Percentiles rank a stretch among this genome's conserved stretches.
Conservation (phyloP, 2,329 filamentous ascomycete genomes). For the Aureobasidium pullulans region DNA sequence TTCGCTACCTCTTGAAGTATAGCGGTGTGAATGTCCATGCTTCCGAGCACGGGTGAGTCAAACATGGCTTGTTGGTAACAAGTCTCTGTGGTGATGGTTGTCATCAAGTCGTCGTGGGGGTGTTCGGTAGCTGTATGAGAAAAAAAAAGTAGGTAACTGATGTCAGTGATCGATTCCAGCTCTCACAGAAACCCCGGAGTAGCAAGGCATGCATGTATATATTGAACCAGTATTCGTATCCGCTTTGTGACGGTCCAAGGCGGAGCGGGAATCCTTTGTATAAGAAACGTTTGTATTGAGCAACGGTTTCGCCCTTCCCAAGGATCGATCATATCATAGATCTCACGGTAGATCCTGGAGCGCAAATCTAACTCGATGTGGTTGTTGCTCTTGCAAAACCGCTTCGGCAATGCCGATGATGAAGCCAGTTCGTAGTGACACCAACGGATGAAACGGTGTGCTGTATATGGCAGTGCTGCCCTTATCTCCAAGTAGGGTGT, state of each 20-base stretch:
- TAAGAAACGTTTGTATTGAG: conserved; percentile 9
- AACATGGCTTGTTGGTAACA: background rate
- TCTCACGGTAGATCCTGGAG: background rate
- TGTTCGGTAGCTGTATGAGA: background rate
- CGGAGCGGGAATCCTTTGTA: background rate
- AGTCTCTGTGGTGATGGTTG: background rate
- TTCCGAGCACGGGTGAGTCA: background rate
- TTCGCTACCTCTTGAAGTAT: background rate
- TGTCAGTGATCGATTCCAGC: background rate
- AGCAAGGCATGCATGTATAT: background rate
- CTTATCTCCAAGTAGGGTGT: background rate
- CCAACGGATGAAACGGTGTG: background rate
- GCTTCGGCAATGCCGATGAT: background rate
- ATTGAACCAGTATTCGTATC: background rate
- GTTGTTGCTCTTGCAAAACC: background rate
- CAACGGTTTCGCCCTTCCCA: background rate
- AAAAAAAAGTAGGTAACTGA: background rate
- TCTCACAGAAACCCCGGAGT: background rate
- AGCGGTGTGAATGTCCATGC: background rate
- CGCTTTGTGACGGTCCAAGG: background rate
- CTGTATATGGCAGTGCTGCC: background rate
- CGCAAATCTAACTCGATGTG: background rate
- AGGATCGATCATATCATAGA: background rate
- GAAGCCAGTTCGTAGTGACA: background rate
- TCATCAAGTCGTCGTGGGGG: background rate